phyloP scores from a whole-genome alignment of 2,329 filamentous ascomycete species.

The Bimuria novae-zelandiae region DNA sequence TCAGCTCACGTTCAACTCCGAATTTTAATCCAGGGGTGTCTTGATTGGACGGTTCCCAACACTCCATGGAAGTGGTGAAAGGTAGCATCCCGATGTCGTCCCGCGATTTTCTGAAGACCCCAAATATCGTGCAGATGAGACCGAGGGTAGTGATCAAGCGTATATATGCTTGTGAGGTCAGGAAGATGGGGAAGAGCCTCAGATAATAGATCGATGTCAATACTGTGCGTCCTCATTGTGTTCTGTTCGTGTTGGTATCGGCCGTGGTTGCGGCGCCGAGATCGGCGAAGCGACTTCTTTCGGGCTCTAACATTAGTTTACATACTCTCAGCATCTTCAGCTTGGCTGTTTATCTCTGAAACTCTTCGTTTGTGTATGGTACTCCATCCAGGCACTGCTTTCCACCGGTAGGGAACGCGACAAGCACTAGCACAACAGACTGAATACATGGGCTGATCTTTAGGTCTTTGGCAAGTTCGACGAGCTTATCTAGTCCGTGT shows the following conservation, averaged over 20 bases:
- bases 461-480: neutral
- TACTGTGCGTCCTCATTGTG: neutral
- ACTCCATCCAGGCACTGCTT: neutral
- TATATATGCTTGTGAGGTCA: too few species aligned
- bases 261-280: constrained; percentile 5
- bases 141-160: too few species aligned
- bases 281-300: neutral
- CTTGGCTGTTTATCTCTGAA: too few species aligned
- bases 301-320: neutral
- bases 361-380: neutral
- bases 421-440: neutral
- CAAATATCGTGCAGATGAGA: too few species aligned
- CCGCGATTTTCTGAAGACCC: too few species aligned
- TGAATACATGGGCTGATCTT: neutral
- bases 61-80: too few species aligned
- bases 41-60: neutral
- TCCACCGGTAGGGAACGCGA: neutral
- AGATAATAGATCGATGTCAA: constrained; percentile 10
- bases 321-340: neutral
- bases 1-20: neutral
- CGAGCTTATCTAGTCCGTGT: constrained; percentile 3
- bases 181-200: constrained; percentile 11
- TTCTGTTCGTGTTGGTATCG: constrained; percentile 8
- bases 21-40: neutral
- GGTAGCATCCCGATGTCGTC: too few species aligned